Evolutionary conservation across 306 rosid genomes (phyloP).

Genomic region (Rosa rugosa): DNA sequence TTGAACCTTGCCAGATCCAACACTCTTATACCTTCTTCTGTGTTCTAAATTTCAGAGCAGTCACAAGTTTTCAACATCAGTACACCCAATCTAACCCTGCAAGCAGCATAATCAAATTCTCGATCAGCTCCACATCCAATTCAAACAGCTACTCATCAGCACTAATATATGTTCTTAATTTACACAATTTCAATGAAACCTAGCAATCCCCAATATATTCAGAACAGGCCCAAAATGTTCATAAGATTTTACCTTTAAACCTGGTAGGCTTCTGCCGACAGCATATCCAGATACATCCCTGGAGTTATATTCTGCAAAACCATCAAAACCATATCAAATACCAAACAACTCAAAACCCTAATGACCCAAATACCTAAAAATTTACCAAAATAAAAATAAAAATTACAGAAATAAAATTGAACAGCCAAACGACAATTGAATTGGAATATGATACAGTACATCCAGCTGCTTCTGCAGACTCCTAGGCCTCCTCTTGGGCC

Average conservation of each 20-base stretch:
- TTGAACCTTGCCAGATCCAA: conserved; percentile 33
- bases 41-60: conserved; percentile 9
- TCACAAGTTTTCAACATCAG: conserved; percentile 21
- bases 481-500: conserved; percentile 29
- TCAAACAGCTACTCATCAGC: not conserved
- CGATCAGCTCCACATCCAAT: not conserved
- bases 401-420: not conserved
- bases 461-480: conserved; percentile 32
- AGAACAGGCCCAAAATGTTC: not conserved
- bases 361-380: not conserved
- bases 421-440: not conserved
- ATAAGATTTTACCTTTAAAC: conserved; percentile 33
- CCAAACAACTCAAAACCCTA: not conserved
- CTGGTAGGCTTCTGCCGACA: conserved; percentile 20
- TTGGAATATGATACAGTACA: conserved; percentile 15
- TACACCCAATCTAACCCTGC: conserved; percentile 34
- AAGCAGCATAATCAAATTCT: conserved; percentile 23
- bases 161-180: not conserved
- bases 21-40: conserved; percentile 36
- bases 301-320: conserved; percentile 42
- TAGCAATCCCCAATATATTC: not conserved
- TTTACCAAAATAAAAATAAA: not conserved
- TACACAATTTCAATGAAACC: not conserved
- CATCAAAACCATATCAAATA: not conserved
- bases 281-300: conserved; percentile 16